Evolutionary conservation across 352 stramenopile genomes (phyloP).

Genomic region (Globisporangium viniferum): DNA sequence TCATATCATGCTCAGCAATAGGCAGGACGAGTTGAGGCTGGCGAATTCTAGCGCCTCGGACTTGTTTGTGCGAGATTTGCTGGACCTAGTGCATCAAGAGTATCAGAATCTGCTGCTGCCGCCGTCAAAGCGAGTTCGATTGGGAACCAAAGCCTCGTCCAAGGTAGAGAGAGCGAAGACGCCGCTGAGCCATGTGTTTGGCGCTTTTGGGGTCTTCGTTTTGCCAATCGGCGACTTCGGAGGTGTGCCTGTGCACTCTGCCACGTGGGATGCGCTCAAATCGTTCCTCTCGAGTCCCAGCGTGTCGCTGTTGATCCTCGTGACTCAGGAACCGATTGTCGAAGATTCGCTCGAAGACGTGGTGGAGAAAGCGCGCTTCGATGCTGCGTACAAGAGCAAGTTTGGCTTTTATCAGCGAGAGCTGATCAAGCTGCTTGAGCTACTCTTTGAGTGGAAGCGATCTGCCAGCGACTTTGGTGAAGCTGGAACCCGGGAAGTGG

Average conservation of each 20-base stretch:
- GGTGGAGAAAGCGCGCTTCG: conserved; percentile 38
- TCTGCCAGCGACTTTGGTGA: background rate
- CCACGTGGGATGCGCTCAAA: conserved; percentile 29
- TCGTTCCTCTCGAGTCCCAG: conserved; percentile 34
- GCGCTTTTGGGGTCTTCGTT: conserved; percentile 49
- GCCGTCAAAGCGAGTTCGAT: conserved; percentile 34
- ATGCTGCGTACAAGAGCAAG: conserved; percentile 26
- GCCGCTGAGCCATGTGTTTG: conserved; percentile 36
- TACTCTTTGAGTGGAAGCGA: conserved; percentile 45
- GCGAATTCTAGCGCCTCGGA: conserved; percentile 20
- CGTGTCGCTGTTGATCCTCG: conserved; percentile 32
- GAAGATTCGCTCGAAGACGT: conserved; percentile 50
- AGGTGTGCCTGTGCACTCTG: conserved; percentile 16
- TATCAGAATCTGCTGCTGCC: conserved; percentile 55
- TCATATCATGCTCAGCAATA: conserved; percentile 44
- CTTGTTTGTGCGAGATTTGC: conserved; percentile 18
- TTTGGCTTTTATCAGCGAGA: conserved; percentile 49
- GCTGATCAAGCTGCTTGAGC: conserved; percentile 27
- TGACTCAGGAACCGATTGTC: conserved; percentile 33
- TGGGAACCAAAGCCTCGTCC: background rate
- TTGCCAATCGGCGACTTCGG: conserved; percentile 24
- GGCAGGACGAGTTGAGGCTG: conserved; percentile 20
- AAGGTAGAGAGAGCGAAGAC: conserved; percentile 12
- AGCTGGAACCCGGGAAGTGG: conserved; percentile 19
- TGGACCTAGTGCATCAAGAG: conserved; percentile 32